Conservation (phyloP, 495 filamentous ascomycete genomes). For the Talaromyces liani region DNA sequence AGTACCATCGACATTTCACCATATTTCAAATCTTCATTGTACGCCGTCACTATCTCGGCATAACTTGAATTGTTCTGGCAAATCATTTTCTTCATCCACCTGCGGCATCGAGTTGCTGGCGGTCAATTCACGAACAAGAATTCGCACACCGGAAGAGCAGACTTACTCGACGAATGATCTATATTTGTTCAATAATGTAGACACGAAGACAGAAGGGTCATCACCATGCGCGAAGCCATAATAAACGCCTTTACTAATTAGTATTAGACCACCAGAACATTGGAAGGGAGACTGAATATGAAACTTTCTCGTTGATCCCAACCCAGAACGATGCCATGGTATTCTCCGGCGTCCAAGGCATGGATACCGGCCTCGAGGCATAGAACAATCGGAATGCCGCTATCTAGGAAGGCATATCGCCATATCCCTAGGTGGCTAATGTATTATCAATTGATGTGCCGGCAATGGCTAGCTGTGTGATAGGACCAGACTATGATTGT, state of each 20-base stretch:
- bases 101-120: slow-evolving; percentile 20
- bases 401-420: no score
- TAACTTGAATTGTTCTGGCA: slow-evolving; percentile 14
- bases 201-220: slow-evolving; percentile 29
- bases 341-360: slow-evolving; percentile 50
- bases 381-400: slow-evolving; percentile 9
- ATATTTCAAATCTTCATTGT: slow-evolving; percentile 26
- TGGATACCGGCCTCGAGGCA: slow-evolving; percentile 24
- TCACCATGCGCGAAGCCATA: slow-evolving; percentile 6
- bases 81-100: slow-evolving; percentile 18
- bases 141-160: slow-evolving; percentile 55
- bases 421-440: no score
- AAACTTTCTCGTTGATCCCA: slow-evolving; percentile 53
- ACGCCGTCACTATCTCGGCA: slow-evolving; percentile 20
- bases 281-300: slow-evolving; percentile 36
- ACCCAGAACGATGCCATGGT: slow-evolving; percentile 65
- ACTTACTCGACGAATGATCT: slow-evolving; percentile 45
- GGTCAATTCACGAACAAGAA: slow-evolving; percentile 74
- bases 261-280: neutral
- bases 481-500: no score
- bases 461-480: no score
- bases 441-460: no score
- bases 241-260: slow-evolving; percentile 2
- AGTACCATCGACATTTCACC: slow-evolving; percentile 19
- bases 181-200: slow-evolving; percentile 45